A percentile compares a stretch with the other conserved stretches of the same genome.
Evolutionary conservation across 257 asterid species (phyloP).

Genomic region (Solanum medicagineum): DNA sequence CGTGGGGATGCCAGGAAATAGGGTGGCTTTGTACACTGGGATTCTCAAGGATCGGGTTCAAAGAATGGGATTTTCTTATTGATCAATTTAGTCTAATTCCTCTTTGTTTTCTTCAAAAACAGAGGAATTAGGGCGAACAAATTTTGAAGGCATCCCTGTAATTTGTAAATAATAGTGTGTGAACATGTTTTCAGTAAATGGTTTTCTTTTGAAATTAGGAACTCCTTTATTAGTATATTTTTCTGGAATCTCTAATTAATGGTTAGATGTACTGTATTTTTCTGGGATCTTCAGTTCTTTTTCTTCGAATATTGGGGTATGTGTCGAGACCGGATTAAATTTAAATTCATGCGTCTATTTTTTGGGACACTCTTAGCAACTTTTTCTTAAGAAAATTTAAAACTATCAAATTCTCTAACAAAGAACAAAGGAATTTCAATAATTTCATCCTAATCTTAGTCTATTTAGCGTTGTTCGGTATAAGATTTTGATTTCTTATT

Average conservation of each 20-base stretch:
- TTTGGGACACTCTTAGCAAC: no score
- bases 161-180: neutral
- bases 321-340: no score
- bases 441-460: no score
- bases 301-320: no score
- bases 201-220: neutral
- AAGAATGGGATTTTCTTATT: constrained; percentile 18
- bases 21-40: constrained; percentile 61
- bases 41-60: constrained; percentile 63
- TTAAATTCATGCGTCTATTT: no score
- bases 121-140: neutral
- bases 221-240: neutral
- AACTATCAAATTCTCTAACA: no score
- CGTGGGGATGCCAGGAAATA: constrained; percentile 50
- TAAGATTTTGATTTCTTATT: no score
- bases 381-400: no score
- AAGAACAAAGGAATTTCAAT: no score
- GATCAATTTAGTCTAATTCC: neutral
- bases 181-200: neutral
- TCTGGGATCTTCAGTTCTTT: neutral
- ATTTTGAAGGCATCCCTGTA: neutral
- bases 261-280: neutral
- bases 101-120: neutral
- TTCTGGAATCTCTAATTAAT: neutral
- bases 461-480: no score